phyloP scores from a whole-genome alignment of 2,329 filamentous ascomycete species.

The Fusarium camptoceras region DNA sequence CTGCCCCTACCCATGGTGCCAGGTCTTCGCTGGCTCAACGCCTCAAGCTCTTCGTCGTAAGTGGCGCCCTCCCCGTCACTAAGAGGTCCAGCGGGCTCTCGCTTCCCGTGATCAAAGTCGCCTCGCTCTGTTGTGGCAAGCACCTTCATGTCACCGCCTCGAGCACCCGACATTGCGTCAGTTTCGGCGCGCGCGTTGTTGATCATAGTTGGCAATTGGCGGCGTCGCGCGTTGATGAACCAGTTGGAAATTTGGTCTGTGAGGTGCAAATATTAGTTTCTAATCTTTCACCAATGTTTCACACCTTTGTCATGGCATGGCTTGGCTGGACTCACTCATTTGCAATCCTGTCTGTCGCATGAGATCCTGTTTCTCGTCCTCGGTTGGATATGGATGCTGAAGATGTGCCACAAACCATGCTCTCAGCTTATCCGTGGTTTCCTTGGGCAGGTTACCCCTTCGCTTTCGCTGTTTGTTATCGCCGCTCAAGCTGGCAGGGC shows the following conservation, averaged over 20 bases:
- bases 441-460: constrained; percentile 89
- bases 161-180: constrained; percentile 57
- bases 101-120: constrained; percentile 54
- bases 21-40: constrained; percentile 47
- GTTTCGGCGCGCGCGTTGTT: constrained; percentile 66
- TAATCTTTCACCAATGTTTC: not conserved
- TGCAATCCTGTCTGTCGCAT: constrained; percentile 81
- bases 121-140: constrained; percentile 54
- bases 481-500: constrained; percentile 52
- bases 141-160: constrained; percentile 53
- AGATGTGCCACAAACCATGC: constrained; percentile 84
- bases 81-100: constrained; percentile 53
- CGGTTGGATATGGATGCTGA: constrained; percentile 85
- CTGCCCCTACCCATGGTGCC: constrained; percentile 60
- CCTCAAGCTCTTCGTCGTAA: constrained; percentile 59
- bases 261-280: constrained; percentile 27
- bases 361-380: constrained; percentile 87
- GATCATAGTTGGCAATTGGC: constrained; percentile 71
- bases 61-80: constrained; percentile 62
- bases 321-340: constrained; percentile 71
- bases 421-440: constrained; percentile 83
- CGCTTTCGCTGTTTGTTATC: constrained; percentile 70
- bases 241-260: constrained; percentile 80
- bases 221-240: constrained; percentile 82
- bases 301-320: not conserved